Conservation (phyloP, 192 early-diverging fungal genomes). For the Coemansia erecta region DNA sequence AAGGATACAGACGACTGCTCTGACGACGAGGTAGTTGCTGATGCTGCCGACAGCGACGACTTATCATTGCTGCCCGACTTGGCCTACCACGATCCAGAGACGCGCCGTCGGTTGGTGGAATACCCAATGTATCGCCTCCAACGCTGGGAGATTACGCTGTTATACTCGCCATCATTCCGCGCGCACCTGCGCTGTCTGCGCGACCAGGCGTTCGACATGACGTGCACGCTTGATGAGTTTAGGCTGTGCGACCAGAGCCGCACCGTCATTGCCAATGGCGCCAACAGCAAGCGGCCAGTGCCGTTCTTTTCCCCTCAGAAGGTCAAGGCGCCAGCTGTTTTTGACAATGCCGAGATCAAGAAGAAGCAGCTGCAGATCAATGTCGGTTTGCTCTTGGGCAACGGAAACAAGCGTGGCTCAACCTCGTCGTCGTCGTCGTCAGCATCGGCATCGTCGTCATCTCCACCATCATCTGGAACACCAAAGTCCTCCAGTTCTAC, state of each 20-base stretch:
- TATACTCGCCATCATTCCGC: slow-evolving; percentile 44
- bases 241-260: slow-evolving; percentile 35
- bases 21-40: slow-evolving; percentile 17
- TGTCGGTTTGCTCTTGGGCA: slow-evolving; percentile 38
- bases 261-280: slow-evolving; percentile 5
- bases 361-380: slow-evolving; percentile 50
- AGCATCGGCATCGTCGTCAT: background rate
- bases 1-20: slow-evolving; percentile 9
- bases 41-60: slow-evolving; percentile 12
- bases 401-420: slow-evolving; percentile 5
- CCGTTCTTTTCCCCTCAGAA: slow-evolving; percentile 46
- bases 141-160: slow-evolving; percentile 50
- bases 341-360: slow-evolving; percentile 50
- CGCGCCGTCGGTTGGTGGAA: slow-evolving; percentile 28
- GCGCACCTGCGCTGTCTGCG: slow-evolving; percentile 34
- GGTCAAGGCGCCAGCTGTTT: slow-evolving; percentile 26
- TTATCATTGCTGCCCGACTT: slow-evolving; percentile 24
- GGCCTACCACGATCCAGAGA: slow-evolving; percentile 46
- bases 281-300: slow-evolving; percentile 31
- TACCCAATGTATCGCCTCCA: slow-evolving; percentile 48
- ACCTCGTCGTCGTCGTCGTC: slow-evolving; percentile 4
- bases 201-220: slow-evolving; percentile 32
- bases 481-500: background rate
- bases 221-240: slow-evolving; percentile 33
- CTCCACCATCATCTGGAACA: background rate